These are phyloP conservation scores for Chlamydomonas eustigma DNA, from an alignment of 139 green algal genomes.

Conservation along the genomic window DNA sequence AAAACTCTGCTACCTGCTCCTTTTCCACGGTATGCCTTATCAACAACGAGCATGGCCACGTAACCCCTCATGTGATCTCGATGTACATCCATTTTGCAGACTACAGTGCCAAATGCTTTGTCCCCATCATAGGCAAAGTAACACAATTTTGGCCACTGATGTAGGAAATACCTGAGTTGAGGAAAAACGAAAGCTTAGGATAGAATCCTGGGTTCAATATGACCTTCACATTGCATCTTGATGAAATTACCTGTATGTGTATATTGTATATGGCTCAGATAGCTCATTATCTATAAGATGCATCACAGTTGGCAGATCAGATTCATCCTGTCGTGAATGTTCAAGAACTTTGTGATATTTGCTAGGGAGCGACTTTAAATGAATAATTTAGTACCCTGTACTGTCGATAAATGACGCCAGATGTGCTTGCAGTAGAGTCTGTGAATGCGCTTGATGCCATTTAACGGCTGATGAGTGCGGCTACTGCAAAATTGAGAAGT, in stretches of 20 bases:
- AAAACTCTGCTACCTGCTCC: no score
- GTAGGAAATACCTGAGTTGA: conserved; percentile 81
- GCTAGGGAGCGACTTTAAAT: neutral
- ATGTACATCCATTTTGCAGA: conserved; percentile 93
- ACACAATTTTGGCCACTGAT: conserved; percentile 89
- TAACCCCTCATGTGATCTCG: conserved; percentile 79
- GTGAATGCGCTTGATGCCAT: no score
- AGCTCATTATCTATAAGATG: conserved; percentile 88
- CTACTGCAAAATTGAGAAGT: no score
- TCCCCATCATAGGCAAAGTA: conserved; percentile 69
- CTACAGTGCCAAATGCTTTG: conserved; percentile 68
- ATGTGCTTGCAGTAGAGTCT: no score
- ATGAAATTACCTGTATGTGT: conserved; percentile 86
- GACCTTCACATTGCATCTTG: no score
- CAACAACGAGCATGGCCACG: conserved; percentile 96
- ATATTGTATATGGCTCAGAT: conserved; percentile 97
- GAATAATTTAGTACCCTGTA: no score
- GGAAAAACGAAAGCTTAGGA: no score
- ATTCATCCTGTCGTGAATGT: conserved; percentile 50
- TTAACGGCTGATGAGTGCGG: no score
- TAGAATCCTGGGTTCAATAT: no score
- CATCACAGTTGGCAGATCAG: conserved; percentile 87
- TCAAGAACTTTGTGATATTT: neutral
- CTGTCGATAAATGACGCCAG: neutral
- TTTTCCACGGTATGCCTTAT: conserved; percentile 72